Conservation (phyloP, 805 yeast genomes). For the Cyberlindnera sargentensis region DNA sequence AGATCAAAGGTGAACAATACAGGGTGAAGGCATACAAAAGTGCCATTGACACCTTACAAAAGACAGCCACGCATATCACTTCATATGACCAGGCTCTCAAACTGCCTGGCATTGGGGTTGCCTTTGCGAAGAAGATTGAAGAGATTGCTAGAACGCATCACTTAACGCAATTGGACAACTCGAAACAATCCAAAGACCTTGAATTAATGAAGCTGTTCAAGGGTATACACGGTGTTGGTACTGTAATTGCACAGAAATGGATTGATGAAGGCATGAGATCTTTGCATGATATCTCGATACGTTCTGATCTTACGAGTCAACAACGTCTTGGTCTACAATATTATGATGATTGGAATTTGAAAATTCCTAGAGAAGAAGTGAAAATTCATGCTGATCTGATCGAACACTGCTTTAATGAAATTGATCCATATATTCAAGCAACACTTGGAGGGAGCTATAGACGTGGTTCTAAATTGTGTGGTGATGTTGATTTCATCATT, state of each 20-base stretch:
- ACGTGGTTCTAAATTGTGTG: slow-evolving; percentile 38
- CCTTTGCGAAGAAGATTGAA: slow-evolving; percentile 37
- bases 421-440: slow-evolving; percentile 31
- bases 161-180: slow-evolving; percentile 17
- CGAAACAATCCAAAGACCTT: slow-evolving; percentile 21
- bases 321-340: slow-evolving; percentile 37
- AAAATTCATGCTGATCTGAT: slow-evolving; percentile 32
- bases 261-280: slow-evolving; percentile 31
- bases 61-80: slow-evolving; percentile 23
- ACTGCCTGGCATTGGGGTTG: slow-evolving; percentile 35
- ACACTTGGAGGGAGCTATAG: slow-evolving; percentile 46
- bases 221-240: slow-evolving; percentile 45
- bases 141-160: slow-evolving; percentile 36
- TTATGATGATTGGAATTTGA: slow-evolving; percentile 38
- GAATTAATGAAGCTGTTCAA: slow-evolving; percentile 27
- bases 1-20: slow-evolving; percentile 28
- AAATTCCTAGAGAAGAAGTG: slow-evolving; percentile 41
- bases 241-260: slow-evolving; percentile 33
- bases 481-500: slow-evolving; percentile 48
- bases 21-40: slow-evolving; percentile 35
- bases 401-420: slow-evolving; percentile 13
- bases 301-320: slow-evolving; percentile 23
- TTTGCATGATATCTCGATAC: slow-evolving; percentile 30
- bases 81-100: slow-evolving; percentile 32
- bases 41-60: slow-evolving; percentile 34